A percentile compares a stretch with the other conserved stretches of the same genome.
Evolutionary conservation across 106 monocot genomes (phyloP).

Genomic region (Dioscorea zingiberensis): DNA sequence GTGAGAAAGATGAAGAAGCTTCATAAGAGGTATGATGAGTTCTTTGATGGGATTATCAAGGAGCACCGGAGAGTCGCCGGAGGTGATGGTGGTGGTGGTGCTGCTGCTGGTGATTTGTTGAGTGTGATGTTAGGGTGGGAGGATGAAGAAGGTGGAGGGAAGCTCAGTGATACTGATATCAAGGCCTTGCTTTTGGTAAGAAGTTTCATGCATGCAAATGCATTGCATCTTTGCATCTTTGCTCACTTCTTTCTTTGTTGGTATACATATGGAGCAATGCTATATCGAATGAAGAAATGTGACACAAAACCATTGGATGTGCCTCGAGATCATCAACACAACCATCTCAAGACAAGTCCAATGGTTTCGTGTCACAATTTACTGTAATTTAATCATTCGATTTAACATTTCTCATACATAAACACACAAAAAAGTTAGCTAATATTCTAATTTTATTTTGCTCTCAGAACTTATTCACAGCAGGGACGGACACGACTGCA

Average conservation of each 20-base stretch:
- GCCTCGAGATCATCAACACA: no score
- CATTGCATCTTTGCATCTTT: neutral
- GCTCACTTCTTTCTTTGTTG: neutral
- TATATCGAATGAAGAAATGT: no score
- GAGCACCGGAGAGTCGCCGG: slow-evolving; percentile 12
- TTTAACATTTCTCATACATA: no score
- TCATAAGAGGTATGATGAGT: slow-evolving; percentile 22
- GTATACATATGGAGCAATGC: no score
- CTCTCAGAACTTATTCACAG: slow-evolving; percentile 35
- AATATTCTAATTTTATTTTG: neutral
- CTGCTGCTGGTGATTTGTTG: slow-evolving; percentile 22
- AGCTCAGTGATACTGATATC: slow-evolving; percentile 46
- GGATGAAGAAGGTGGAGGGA: slow-evolving; percentile 16
- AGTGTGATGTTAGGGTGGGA: slow-evolving; percentile 23
- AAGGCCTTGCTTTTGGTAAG: slow-evolving; percentile 60
- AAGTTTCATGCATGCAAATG: neutral
- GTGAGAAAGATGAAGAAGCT: slow-evolving; percentile 50
- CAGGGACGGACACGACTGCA: slow-evolving; percentile 25
- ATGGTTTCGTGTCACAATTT: no score
- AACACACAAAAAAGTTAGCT: no score
- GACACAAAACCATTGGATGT: no score
- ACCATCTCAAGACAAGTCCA: no score
- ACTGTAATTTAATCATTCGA: no score
- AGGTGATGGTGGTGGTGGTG: neutral
- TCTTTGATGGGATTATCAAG: slow-evolving; percentile 26